Evolutionary conservation across 2,329 filamentous ascomycete species (phyloP).

Genomic region (Aspergillus ruber): DNA sequence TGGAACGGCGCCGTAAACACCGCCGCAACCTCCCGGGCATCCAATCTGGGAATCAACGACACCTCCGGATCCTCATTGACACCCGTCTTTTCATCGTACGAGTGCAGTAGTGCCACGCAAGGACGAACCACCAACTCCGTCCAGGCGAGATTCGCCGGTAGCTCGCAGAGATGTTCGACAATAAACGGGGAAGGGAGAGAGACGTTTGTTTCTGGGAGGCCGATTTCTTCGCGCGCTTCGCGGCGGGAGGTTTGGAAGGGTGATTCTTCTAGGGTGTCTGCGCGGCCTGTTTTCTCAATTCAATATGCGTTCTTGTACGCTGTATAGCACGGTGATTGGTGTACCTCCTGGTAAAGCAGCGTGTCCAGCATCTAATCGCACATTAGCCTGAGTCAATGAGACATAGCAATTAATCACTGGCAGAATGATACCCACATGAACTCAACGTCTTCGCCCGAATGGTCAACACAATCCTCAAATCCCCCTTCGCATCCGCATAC

Average conservation of each 20-base stretch:
- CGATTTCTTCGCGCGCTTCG: slow-evolving; percentile 91
- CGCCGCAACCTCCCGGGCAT: slow-evolving; percentile 85
- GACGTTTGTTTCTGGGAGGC: slow-evolving; percentile 65
- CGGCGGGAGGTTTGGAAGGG: slow-evolving; percentile 75
- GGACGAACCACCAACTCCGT: slow-evolving; percentile 69
- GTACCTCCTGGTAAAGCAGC: slow-evolving; percentile 74
- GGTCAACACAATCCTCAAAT: slow-evolving; percentile 62
- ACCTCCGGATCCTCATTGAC: slow-evolving; percentile 54
- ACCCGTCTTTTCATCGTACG: slow-evolving; percentile 44
- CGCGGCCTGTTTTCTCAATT: slow-evolving; percentile 32
- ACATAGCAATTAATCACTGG: too few relatives aligned
- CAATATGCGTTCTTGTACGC: not conserved
- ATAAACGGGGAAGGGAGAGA: slow-evolving; percentile 69
- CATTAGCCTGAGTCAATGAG: too few relatives aligned
- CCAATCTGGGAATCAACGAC: slow-evolving; percentile 69
- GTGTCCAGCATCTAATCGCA: slow-evolving; percentile 60
- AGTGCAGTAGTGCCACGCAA: slow-evolving; percentile 71
- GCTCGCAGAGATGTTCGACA: slow-evolving; percentile 79
- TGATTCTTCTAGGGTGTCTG: slow-evolving; percentile 50
- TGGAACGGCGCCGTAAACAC: slow-evolving; percentile 87
- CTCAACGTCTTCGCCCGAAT: slow-evolving; percentile 54
- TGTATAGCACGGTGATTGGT: slow-evolving; percentile 27
- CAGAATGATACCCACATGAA: slow-evolving; percentile 49
- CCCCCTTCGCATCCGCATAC: slow-evolving; percentile 75
- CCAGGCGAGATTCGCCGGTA: slow-evolving; percentile 68